Conservation (phyloP, 306 rosid species). For the Ziziphus jujuba region DNA sequence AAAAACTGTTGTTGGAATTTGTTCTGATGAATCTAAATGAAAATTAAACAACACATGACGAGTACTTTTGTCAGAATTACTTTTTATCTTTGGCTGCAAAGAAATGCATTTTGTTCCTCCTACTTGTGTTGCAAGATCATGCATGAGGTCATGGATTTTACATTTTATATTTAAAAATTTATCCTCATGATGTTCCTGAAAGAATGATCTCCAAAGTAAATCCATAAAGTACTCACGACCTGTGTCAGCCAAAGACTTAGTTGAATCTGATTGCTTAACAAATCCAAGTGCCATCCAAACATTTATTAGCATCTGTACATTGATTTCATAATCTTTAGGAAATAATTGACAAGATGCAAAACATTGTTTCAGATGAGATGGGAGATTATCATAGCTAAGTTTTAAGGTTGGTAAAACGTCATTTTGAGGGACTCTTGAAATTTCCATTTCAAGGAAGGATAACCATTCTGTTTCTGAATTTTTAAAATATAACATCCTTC, state of each 20-base stretch:
- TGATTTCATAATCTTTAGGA: conserved; percentile 29
- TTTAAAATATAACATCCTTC: conserved; percentile 31
- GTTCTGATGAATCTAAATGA: background rate
- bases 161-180: background rate
- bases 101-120: background rate
- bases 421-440: conserved; percentile 19
- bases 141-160: conserved; percentile 31
- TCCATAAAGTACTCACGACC: too few species aligned
- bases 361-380: conserved; percentile 35
- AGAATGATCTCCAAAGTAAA: conserved; percentile 32
- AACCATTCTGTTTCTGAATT: conserved; percentile 29
- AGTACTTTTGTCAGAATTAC: background rate
- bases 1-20: background rate
- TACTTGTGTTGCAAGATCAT: conserved; percentile 33
- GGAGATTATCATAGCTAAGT: conserved; percentile 21
- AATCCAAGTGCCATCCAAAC: conserved; percentile 44
- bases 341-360: conserved; percentile 38
- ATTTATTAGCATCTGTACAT: conserved; percentile 18
- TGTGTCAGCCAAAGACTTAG: conserved; percentile 27
- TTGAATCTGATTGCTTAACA: conserved; percentile 15
- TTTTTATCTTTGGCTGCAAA: background rate
- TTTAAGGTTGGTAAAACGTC: conserved; percentile 25
- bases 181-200: conserved; percentile 19
- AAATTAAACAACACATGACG: background rate
- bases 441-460: conserved; percentile 27